A percentile compares a stretch with the other conserved stretches of the same genome.
Conservation (phyloP, 164 flowering plant genomes). For the Taxillus chinensis region DNA sequence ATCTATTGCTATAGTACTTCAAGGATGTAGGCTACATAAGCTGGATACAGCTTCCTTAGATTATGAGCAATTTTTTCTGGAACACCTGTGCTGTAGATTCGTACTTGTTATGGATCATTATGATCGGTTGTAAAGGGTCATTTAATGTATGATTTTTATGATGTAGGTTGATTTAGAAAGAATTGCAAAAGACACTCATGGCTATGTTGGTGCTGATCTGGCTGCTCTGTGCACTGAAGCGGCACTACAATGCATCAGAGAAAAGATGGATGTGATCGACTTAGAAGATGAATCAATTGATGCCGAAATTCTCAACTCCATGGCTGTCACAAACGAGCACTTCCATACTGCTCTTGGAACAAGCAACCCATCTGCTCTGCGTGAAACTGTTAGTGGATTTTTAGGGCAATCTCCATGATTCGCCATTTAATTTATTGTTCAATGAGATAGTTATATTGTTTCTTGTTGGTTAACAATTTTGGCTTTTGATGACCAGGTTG, state of each 20-base stretch:
- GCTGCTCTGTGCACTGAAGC: slow-evolving; percentile 31
- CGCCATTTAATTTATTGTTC: background rate
- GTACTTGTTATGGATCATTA: too few relatives aligned
- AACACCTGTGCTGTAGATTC: too few relatives aligned
- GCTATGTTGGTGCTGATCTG: slow-evolving; percentile 31
- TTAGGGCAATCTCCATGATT: background rate
- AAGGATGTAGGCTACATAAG: too few relatives aligned
- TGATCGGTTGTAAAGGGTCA: background rate
- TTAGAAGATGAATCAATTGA: slow-evolving; percentile 21
- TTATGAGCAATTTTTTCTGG: too few relatives aligned
- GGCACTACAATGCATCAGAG: slow-evolving; percentile 28
- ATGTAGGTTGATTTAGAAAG: slow-evolving; percentile 19
- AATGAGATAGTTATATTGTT: background rate
- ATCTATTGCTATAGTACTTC: too few relatives aligned
- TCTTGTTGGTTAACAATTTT: background rate
- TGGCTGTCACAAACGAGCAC: slow-evolving; percentile 26
- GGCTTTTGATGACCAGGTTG: slow-evolving; percentile 4
- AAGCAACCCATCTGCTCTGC: slow-evolving; percentile 22
- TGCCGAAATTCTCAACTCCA: slow-evolving; percentile 26
- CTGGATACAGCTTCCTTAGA: too few relatives aligned
- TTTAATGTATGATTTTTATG: background rate
- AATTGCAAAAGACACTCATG: slow-evolving; percentile 22
- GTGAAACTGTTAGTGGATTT: slow-evolving; percentile 15
- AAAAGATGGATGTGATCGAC: slow-evolving; percentile 24
- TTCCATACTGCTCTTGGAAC: slow-evolving; percentile 27